phyloP scores from a whole-genome alignment of 2,329 filamentous ascomycete species.

The Phialocephala subalpina region DNA sequence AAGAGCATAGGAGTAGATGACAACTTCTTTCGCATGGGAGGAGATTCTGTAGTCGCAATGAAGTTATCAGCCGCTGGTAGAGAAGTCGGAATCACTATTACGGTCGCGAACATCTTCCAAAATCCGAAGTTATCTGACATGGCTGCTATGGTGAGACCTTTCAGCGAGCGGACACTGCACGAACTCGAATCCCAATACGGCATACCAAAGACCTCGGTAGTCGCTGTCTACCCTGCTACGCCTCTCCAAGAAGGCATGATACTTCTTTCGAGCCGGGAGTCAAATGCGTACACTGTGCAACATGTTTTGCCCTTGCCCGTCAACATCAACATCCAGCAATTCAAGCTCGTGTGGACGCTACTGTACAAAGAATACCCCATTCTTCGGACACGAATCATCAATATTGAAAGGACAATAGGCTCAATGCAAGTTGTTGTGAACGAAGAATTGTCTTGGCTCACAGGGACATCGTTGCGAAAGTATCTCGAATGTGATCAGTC shows the following conservation, averaged over 20 bases:
- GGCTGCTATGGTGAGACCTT: conserved; percentile 6
- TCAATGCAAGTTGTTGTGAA: conserved; percentile 29
- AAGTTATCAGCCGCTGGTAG: conserved; percentile 47
- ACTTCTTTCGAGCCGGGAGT: conserved; percentile 41
- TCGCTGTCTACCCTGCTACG: conserved; percentile 48
- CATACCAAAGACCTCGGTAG: conserved; percentile 13
- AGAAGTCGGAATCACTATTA: conserved; percentile 20
- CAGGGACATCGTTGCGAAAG: conserved; percentile 24
- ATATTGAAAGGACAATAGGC: conserved; percentile 2
- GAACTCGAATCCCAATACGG: conserved; percentile 12
- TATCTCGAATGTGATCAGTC: conserved; percentile 16
- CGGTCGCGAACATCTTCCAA: conserved; percentile 26
- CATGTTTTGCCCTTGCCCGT: conserved; percentile 9
- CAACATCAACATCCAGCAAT: conserved; percentile 30
- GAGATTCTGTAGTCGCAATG: conserved; percentile 55
- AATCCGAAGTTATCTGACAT: conserved; percentile 26
- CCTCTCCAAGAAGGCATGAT: conserved; percentile 49
- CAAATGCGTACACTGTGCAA: conserved; percentile 46
- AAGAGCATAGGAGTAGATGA: conserved; percentile 33
- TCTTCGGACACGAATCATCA: conserved; percentile 45
- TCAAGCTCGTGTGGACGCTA: conserved; percentile 38
- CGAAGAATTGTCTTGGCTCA: conserved; percentile 14
- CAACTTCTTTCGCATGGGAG: conserved; percentile 50
- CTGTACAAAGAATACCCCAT: conserved; percentile 37
- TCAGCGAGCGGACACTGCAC: conserved; percentile 8